These are phyloP conservation scores for Termitomyces sp. DNA, from an alignment of 768 basidiomycete species.

Conservation along the genomic window DNA sequence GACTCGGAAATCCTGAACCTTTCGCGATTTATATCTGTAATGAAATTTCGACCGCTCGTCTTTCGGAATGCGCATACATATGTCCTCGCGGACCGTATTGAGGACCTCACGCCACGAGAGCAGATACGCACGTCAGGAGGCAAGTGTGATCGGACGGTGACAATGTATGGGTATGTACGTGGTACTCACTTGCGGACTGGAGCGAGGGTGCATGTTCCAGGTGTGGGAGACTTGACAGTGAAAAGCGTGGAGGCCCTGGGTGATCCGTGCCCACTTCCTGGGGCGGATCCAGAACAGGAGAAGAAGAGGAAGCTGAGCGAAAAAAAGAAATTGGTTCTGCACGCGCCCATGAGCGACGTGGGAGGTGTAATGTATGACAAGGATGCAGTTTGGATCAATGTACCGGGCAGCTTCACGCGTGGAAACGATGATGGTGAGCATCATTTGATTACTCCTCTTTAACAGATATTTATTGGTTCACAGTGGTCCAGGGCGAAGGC, in stretches of 20 bases:
- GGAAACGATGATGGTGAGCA: slow-evolving; percentile 61
- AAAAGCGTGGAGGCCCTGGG: slow-evolving; percentile 68
- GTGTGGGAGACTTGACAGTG: slow-evolving; percentile 86
- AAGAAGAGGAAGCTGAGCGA: slow-evolving; percentile 91
- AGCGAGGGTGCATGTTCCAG: slow-evolving; percentile 90
- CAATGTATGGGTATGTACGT: slow-evolving; percentile 91
- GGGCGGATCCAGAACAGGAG: slow-evolving; percentile 90
- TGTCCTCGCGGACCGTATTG: slow-evolving; percentile 89
- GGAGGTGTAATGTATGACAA: slow-evolving; percentile 98
- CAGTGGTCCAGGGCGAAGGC: slow-evolving; percentile 86
- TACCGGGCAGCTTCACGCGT: slow-evolving; percentile 89
- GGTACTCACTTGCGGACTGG: slow-evolving; percentile 79
- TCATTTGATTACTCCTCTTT: background rate
- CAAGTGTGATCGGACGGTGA: slow-evolving; percentile 91
- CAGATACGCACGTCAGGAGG: slow-evolving; percentile 71
- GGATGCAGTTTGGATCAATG: slow-evolving; percentile 97
- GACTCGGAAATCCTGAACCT: slow-evolving; percentile 96
- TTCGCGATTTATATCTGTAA: slow-evolving; percentile 92
- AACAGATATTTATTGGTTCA: background rate
- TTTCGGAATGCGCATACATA: slow-evolving; percentile 97
- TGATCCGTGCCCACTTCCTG: slow-evolving; percentile 96
- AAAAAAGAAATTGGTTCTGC: slow-evolving; percentile 87
- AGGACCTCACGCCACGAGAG: slow-evolving; percentile 92
- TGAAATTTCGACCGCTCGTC: slow-evolving; percentile 97
- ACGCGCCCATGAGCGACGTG: slow-evolving; percentile 99